Percentiles rank a stretch among this genome's conserved stretches.
phyloP scores from a whole-genome alignment of 257 asterid genomes.

The Cruciata laevipes region DNA sequence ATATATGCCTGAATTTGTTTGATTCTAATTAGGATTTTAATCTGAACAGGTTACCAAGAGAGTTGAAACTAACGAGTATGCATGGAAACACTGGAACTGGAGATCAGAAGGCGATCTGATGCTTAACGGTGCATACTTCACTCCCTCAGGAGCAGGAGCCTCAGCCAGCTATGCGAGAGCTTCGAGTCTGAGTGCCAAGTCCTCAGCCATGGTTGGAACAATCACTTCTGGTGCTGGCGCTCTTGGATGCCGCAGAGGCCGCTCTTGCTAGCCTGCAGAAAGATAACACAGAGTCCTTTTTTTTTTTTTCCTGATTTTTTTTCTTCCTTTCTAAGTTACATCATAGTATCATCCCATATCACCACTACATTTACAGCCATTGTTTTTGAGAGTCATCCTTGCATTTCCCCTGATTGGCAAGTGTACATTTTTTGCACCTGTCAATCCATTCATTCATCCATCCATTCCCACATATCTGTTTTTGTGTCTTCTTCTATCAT shows the following conservation, averaged over 20 bases:
- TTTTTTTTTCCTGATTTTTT: slow-evolving; percentile 1
- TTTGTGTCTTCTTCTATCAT: slow-evolving; percentile 19
- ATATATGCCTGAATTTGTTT: not conserved
- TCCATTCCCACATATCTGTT: not conserved
- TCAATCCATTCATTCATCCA: slow-evolving; percentile 29
- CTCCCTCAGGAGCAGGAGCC: slow-evolving; percentile 92
- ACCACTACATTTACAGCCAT: slow-evolving; percentile 22
- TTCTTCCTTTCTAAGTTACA: not conserved
- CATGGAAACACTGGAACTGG: slow-evolving; percentile 95
- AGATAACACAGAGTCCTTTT: slow-evolving; percentile 12
- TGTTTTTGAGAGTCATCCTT: slow-evolving; percentile 30
- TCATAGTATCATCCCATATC: slow-evolving; percentile 6
- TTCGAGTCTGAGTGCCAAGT: slow-evolving; percentile 90
- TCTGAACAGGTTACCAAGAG: slow-evolving; percentile 72
- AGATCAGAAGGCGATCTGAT: slow-evolving; percentile 87
- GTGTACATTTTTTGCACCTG: slow-evolving; percentile 80
- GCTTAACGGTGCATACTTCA: slow-evolving; percentile 91
- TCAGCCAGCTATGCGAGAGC: slow-evolving; percentile 91
- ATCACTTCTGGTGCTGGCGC: slow-evolving; percentile 79
- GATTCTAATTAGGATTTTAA: slow-evolving; percentile 5
- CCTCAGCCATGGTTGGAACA: slow-evolving; percentile 73
- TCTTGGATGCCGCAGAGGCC: slow-evolving; percentile 70
- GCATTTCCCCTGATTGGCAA: slow-evolving; percentile 37
- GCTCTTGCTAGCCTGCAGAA: slow-evolving; percentile 46
- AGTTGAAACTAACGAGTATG: slow-evolving; percentile 52